Evolutionary conservation across 495 filamentous ascomycete species (phyloP).

Genomic region (Neurospora sp.): DNA sequence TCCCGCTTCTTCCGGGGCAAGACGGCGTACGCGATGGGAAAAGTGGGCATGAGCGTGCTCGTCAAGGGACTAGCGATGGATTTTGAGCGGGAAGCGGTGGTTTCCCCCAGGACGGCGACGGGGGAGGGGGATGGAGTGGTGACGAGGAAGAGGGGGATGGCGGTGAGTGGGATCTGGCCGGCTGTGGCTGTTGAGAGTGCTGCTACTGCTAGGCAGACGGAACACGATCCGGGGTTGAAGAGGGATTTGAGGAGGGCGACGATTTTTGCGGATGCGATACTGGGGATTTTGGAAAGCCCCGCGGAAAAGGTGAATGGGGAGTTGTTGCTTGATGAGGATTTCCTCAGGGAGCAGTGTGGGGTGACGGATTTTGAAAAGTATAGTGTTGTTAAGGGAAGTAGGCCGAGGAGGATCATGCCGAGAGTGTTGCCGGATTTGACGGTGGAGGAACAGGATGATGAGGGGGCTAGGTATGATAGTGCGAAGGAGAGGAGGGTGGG

Average conservation of each 20-base stretch:
- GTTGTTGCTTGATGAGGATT: conserved; percentile 73
- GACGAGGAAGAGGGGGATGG: not conserved
- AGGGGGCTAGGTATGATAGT: conserved; percentile 66
- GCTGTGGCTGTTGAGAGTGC: conserved; percentile 58
- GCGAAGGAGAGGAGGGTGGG: conserved; percentile 15
- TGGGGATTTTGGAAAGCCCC: conserved; percentile 61
- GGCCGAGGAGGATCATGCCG: conserved; percentile 73
- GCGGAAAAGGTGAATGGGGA: conserved; percentile 55
- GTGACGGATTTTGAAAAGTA: conserved; percentile 69
- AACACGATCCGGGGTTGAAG: conserved; percentile 23
- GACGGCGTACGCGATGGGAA: conserved; percentile 80
- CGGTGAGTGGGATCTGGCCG: not conserved
- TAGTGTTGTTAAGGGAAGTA: conserved; percentile 51
- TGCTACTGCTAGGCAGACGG: conserved; percentile 50
- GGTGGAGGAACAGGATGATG: conserved; percentile 74
- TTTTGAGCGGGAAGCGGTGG: conserved; percentile 53
- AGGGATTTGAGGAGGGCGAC: conserved; percentile 56
- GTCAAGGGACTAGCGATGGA: conserved; percentile 80
- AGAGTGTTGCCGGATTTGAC: conserved; percentile 55
- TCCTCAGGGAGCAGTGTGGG: conserved; percentile 53
- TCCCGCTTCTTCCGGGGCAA: conserved; percentile 77
- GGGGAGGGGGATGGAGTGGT: not conserved
- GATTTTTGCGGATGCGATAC: conserved; percentile 72
- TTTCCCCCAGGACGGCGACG: conserved; percentile 53
- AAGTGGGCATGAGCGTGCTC: conserved; percentile 74